These are phyloP conservation scores for Friedmanniomyces endolithicus DNA, from an alignment of 495 filamentous ascomycete genomes.

Conservation along the genomic window DNA sequence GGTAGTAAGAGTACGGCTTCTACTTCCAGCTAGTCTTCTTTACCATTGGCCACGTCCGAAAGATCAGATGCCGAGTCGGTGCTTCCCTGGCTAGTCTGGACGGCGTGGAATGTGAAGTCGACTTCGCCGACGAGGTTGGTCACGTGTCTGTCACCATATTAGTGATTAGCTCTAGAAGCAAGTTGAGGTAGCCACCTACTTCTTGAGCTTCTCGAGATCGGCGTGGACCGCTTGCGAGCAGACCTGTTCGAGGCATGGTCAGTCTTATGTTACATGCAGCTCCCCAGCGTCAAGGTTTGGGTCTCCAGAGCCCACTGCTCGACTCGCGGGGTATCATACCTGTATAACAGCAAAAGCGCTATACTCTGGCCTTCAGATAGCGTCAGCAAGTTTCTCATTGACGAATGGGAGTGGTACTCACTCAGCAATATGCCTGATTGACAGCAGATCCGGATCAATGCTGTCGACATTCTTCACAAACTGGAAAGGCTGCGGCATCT, in stretches of 20 bases:
- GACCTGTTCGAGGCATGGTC: slow-evolving; percentile 47
- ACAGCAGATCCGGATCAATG: slow-evolving; percentile 49
- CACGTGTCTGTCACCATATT: slow-evolving; percentile 30
- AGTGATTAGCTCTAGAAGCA: neutral
- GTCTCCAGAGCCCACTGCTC: too few species aligned
- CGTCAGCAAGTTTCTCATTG: too few species aligned
- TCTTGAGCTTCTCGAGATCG: slow-evolving; percentile 52
- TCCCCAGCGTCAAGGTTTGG: too few species aligned
- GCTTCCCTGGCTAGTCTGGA: neutral
- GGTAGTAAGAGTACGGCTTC: slow-evolving; percentile 1
- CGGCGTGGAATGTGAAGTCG: slow-evolving; percentile 60
- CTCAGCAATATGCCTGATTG: slow-evolving; percentile 55
- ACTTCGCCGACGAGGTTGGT: slow-evolving; percentile 67
- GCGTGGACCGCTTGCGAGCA: slow-evolving; percentile 58
- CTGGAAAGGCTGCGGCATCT: slow-evolving; percentile 23
- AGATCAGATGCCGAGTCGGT: neutral
- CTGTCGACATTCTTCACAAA: slow-evolving; percentile 19
- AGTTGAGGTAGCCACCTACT: slow-evolving; percentile 33
- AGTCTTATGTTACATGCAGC: too few species aligned
- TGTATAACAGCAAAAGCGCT: slow-evolving; percentile 71
- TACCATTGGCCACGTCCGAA: neutral
- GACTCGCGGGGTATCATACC: slow-evolving; percentile 29
- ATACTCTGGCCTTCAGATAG: slow-evolving; percentile 44
- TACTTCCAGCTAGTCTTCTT: neutral
- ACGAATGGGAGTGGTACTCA: too few species aligned